phyloP scores from a whole-genome alignment of 2,329 filamentous ascomycete species.

The Cercospora sp. region DNA sequence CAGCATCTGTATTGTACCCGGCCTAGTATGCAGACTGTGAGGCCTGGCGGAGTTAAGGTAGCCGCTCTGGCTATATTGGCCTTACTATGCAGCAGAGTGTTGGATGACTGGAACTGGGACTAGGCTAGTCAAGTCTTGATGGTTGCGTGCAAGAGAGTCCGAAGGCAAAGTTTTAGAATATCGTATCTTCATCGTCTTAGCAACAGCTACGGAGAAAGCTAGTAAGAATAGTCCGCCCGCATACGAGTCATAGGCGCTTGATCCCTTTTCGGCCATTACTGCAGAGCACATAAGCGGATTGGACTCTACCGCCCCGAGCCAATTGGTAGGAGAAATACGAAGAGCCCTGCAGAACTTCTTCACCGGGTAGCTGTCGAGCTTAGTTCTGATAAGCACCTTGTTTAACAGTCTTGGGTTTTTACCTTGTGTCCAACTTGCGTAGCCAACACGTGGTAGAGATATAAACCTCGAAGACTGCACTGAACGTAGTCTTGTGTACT shows the following conservation, averaged over 20 bases:
- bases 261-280: not conserved
- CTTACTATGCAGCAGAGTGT: not conserved
- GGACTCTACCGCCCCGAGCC: not conserved
- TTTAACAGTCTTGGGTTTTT: not conserved
- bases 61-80: not conserved
- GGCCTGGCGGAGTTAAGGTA: too few species aligned
- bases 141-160: not conserved
- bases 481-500: not conserved
- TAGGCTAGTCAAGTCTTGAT: not conserved
- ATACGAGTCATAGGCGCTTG: not conserved
- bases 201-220: too few species aligned
- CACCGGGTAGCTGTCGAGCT: not conserved
- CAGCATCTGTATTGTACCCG: not conserved
- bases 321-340: not conserved
- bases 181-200: too few species aligned
- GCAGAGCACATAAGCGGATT: not conserved
- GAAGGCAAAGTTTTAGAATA: not conserved
- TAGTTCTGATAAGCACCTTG: not conserved
- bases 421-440: not conserved
- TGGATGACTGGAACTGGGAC: not conserved
- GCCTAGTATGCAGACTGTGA: too few species aligned
- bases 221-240: too few species aligned
- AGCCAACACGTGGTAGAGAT: not conserved
- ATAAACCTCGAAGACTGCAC: not conserved
- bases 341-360: not conserved